Base-by-base conservation (phyloP, 768 basidiomycete genomes). In the Lenzites betulinus region DNA sequence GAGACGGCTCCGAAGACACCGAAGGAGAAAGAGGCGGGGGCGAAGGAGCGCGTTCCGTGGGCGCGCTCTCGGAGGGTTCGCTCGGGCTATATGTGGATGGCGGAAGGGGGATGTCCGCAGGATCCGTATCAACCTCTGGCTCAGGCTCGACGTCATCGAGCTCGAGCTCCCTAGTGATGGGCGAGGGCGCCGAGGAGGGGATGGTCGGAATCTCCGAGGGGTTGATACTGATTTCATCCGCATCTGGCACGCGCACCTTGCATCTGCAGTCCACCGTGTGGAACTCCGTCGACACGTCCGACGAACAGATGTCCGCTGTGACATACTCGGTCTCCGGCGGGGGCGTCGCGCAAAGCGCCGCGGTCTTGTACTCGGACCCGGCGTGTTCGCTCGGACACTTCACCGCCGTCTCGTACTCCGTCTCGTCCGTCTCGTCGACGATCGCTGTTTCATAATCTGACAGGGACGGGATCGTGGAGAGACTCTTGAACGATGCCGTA, bases 401-500 rank as follows among this genome's bases (percentile, higher is more conserved):
- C 23, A 68, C 66, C 11, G 73, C 76, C 0, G 75, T 77, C 57
- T 70, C 67, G 59, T 73, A 76, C 56, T 73, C 69, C 5, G 73
- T 75, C 9, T 72, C 67, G 63, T 73, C 69, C 5, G 73, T 75
- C 9, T 72, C 67, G 63, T 79, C 79, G 18, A 71, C 65, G 43
- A 77, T 75, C 12, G 76, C 76, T 0, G 80, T 79, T 38, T 66
- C 67, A 54, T 74, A 82, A 51, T 79, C 78, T 0, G 75, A 79
- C 18, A 66, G 63, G 1, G 83, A 85, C 13, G 85, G 85, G 62
- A 86, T 86, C 3, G 81, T 82, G 0, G 85, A 84, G 56, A 86
- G 71, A 6, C 85, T 86, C 57, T 76, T 77, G 70, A 82, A 85
- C 0, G 85, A 86, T 7, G 78, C 66, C 28, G 54, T 70, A 43